Percentiles rank a stretch among this genome's conserved stretches.
These are phyloP conservation scores for Coriolopsis trogii DNA, from an alignment of 1,284 basidiomycete genomes.

Conservation along the genomic window DNA sequence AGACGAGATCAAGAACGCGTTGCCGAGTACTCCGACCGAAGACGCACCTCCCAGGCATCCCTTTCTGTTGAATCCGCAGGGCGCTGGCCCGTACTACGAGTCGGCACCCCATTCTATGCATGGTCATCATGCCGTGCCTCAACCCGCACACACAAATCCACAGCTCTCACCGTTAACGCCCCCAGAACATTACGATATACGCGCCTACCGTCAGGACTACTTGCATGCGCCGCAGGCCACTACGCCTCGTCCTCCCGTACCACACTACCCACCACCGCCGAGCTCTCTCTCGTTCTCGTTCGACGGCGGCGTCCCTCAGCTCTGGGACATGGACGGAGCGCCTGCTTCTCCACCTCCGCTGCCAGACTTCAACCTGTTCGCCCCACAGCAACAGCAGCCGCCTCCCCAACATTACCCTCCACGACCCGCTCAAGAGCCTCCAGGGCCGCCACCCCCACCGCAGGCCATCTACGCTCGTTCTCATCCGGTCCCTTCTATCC, in stretches of 20 bases:
- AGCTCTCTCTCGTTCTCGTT: conserved; percentile 12
- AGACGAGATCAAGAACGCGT: conserved; percentile 27
- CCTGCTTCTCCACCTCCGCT: conserved; percentile 23
- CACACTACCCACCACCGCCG: not conserved
- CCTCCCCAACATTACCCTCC: conserved; percentile 11
- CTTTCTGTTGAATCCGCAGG: conserved; percentile 5
- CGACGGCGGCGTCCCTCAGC: conserved; percentile 17
- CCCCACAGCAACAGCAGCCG: conserved; percentile 5
- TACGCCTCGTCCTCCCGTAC: conserved; percentile 1
- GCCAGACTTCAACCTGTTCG: conserved; percentile 18
- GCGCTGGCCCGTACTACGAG: conserved; percentile 7
- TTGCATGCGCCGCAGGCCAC: conserved; percentile 5
- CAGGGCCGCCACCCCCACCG: conserved; percentile 1
- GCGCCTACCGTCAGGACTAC: conserved; percentile 7
- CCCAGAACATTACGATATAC: conserved; percentile 6
- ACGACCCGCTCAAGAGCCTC: not conserved
- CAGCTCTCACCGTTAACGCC: conserved; percentile 14
- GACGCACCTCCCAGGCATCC: conserved; percentile 1
- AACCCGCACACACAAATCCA: not conserved
- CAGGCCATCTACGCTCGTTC: conserved; percentile 9
- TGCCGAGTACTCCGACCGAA: conserved; percentile 24
- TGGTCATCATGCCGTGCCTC: not conserved
- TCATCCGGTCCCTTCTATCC: not conserved
- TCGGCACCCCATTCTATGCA: not conserved
- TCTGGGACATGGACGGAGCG: conserved; percentile 25